Base-by-base conservation (phyloP, 257 asterid species). In the Lycium ferocissimum region DNA sequence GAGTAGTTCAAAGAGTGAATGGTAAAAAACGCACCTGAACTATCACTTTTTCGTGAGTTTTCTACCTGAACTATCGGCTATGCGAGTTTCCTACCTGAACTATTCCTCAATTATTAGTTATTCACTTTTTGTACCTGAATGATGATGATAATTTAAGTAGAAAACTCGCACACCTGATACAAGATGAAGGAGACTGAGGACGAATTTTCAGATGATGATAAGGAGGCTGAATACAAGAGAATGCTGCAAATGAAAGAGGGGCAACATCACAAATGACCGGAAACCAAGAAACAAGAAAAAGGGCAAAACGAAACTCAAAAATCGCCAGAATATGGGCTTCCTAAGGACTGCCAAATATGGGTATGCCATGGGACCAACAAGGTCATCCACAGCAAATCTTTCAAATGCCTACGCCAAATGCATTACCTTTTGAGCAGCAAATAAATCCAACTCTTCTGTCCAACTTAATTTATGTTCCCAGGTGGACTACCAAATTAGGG, bases 191-290 rank as follows among this genome's bases (percentile, higher is more conserved):
- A 90, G 76, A 85, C 88, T 0, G 98, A 91, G 1, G 97, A 91
- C 18, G 85, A 83, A 80, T 96, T 96, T 80, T 94, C 98, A 33
- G 99, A 96, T 38, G 99, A 95, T 62, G 99, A 96, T 89, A 93
- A 92, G 88, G 99, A 96, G 86, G 94, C 97, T 0, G 99, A 94
- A 90, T 88, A 93, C 87, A 92, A 71, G 89, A 94, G 85, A 87
- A 83, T 87, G 92, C 84, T 84, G 70, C 95, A 93, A 87, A 89
- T 93, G 91, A 94, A 94, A 90, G 95, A 88, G 98, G 87, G 97
- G 91, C 18, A 2, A 26, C 33, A 26, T 18, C 82, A 87, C 85
- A 9, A 88, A 83, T 66, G 94, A 92, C 54, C 89, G 89, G 40
- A 93, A 91, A 78, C 85, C 84, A 10, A 93, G 89, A 79, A 89